A percentile compares a stretch with the other conserved stretches of the same genome.
These are phyloP conservation scores for Sextonia rubra DNA, from an alignment of 164 flowering plant genomes.

Conservation along the genomic window DNA sequence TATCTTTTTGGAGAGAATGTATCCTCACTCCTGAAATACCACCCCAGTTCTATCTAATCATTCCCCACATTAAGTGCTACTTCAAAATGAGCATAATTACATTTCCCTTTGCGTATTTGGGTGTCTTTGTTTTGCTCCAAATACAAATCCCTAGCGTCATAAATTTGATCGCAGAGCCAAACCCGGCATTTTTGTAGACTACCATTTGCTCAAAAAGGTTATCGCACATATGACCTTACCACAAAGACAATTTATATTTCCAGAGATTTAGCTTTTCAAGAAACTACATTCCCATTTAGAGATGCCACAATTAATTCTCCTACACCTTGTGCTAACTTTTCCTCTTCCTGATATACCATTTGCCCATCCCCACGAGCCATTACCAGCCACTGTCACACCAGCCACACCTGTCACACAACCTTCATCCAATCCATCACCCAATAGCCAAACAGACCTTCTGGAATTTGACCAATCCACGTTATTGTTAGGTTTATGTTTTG, in stretches of 20 bases:
- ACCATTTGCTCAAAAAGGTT: not conserved
- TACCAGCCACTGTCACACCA: not conserved
- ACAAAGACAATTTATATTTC: not conserved
- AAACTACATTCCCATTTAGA: not conserved
- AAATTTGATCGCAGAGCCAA: not conserved
- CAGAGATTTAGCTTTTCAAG: not conserved
- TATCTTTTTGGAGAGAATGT: not conserved
- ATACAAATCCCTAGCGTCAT: too few relatives aligned
- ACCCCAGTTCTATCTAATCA: not conserved
- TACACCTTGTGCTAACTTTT: not conserved
- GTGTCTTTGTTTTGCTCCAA: not conserved
- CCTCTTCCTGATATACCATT: not conserved
- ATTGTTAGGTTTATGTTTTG: too few relatives aligned
- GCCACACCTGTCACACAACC: not conserved
- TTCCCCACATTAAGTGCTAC: not conserved
- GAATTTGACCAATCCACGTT: too few relatives aligned
- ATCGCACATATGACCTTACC: not conserved
- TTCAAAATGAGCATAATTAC: not conserved
- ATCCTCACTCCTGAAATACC: not conserved
- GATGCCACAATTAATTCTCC: too few relatives aligned
- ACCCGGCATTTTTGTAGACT: too few relatives aligned
- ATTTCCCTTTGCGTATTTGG: not conserved
- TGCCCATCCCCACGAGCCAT: too few relatives aligned
- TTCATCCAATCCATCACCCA: too few relatives aligned
- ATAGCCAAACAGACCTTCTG: too few relatives aligned